These are phyloP conservation scores for Hymenoscyphus occultus DNA, from an alignment of 2,329 filamentous ascomycete genomes.

Conservation along the genomic window DNA sequence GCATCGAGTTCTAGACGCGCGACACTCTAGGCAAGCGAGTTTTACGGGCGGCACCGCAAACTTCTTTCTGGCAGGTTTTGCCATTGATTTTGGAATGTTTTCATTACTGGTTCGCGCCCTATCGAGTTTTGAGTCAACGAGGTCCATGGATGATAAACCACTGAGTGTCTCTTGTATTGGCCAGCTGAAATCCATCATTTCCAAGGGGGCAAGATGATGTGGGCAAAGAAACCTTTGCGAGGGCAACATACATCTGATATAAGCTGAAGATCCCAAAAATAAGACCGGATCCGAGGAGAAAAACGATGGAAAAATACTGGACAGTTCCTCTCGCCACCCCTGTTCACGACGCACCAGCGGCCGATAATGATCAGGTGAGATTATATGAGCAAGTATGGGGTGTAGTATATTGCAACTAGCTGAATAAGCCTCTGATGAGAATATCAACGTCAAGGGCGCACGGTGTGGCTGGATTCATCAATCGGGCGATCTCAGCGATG, in stretches of 20 bases:
- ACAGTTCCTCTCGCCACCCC: background rate
- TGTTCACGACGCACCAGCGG: background rate
- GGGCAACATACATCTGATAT: constrained; percentile 3
- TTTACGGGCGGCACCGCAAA: constrained; percentile 45
- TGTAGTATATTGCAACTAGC: background rate
- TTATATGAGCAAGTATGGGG: background rate
- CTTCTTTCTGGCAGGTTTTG: constrained; percentile 28
- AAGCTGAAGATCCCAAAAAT: background rate
- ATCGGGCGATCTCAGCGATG: background rate
- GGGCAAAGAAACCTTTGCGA: background rate
- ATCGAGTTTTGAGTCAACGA: constrained; percentile 2
- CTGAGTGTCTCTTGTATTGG: background rate
- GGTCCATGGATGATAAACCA: constrained; percentile 8
- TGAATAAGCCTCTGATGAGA: background rate
- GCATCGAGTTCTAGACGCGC: constrained; percentile 46
- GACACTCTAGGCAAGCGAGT: constrained; percentile 49
- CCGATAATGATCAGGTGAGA: background rate
- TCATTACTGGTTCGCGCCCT: constrained; percentile 10
- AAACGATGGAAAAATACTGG: background rate
- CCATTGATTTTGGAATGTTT: background rate
- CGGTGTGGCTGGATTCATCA: background rate
- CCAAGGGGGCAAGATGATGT: background rate
- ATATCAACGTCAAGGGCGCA: too few relatives aligned
- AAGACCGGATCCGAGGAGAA: background rate
- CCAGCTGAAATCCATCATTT: constrained; percentile 9